Evolutionary conservation across 225 moss, liverwort and hornwort species (phyloP).

Genomic region (Ulota crispa): DNA sequence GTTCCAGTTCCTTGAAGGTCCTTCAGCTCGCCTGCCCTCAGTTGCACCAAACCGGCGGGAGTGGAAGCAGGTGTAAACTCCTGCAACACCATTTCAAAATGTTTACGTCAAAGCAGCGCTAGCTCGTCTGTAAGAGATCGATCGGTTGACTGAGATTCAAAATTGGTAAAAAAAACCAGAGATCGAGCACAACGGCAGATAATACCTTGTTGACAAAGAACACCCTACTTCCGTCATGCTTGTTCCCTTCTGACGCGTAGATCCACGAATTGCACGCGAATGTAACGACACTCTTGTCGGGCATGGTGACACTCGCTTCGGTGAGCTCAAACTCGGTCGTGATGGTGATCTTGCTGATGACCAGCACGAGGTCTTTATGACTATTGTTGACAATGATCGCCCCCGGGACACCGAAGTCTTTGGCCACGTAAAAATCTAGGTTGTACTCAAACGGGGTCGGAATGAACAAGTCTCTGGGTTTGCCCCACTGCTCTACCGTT

Average conservation of each 20-base stretch:
- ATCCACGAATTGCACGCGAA: conserved; percentile 72
- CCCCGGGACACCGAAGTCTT: conserved; percentile 71
- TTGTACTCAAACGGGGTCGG: conserved; percentile 45
- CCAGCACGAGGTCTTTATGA: conserved; percentile 43
- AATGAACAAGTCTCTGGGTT: conserved; percentile 33
- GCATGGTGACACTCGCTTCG: conserved; percentile 48
- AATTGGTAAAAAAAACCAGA: background rate
- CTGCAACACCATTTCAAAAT: conserved; percentile 29
- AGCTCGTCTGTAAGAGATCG: background rate
- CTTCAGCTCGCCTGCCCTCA: conserved; percentile 58
- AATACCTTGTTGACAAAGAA: conserved; percentile 75
- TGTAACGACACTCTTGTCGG: conserved; percentile 44
- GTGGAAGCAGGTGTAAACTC: conserved; percentile 61
- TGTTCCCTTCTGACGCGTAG: conserved; percentile 35
- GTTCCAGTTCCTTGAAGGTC: conserved; percentile 56
- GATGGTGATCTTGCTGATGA: conserved; percentile 37
- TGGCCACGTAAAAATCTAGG: conserved; percentile 49
- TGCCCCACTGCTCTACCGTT: conserved; percentile 59
- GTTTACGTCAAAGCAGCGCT: background rate
- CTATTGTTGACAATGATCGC: conserved; percentile 69
- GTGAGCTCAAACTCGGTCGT: conserved; percentile 66
- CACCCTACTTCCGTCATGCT: conserved; percentile 43
- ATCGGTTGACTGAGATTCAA: background rate
- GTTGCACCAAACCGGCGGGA: conserved; percentile 55
- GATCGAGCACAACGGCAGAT: background rate